phyloP scores from a whole-genome alignment of 805 yeast genomes.

The Martiniozyma abietophila region DNA sequence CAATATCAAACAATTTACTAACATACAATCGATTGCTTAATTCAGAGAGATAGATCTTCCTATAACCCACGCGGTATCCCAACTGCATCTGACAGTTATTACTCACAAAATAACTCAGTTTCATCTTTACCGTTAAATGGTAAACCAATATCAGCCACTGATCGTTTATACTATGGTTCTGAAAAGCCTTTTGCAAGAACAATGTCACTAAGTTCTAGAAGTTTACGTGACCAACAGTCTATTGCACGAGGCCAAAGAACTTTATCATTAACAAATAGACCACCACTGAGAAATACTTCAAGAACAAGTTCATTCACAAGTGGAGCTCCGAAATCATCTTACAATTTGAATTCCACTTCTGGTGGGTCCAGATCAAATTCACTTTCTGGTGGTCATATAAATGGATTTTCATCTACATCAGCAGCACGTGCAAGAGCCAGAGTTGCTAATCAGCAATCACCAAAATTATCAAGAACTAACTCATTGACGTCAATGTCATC shows the following conservation, averaged over 20 bases:
- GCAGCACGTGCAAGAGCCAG: conserved; percentile 11
- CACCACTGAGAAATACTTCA: not conserved
- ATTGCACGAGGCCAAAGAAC: conserved; percentile 8
- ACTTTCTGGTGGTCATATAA: too few relatives aligned
- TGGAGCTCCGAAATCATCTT: conserved; percentile 1
- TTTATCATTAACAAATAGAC: conserved; percentile 18
- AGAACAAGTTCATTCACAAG: conserved; percentile 6
- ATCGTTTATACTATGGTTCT: conserved; percentile 3
- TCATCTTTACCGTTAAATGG: not conserved
- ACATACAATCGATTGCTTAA: too few relatives aligned
- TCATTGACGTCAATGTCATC: conserved; percentile 12
- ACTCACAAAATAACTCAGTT: not conserved
- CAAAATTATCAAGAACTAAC: conserved; percentile 15
- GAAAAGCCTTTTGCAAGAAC: conserved; percentile 14
- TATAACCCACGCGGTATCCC: conserved; percentile 8
- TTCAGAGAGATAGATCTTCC: conserved; percentile 2
- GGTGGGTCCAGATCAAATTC: conserved; percentile 18
- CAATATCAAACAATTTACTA: too few relatives aligned
- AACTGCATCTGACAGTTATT: conserved; percentile 5
- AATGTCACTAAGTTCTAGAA: conserved; percentile 26
- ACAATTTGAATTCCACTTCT: not conserved
- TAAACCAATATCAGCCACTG: conserved; percentile 7
- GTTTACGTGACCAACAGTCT: conserved; percentile 17
- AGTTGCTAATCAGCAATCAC: conserved; percentile 1
- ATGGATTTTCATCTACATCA: too few relatives aligned